These are phyloP conservation scores for Xylaria sp. DNA, from an alignment of 2,329 filamentous ascomycete genomes.

Conservation along the genomic window DNA sequence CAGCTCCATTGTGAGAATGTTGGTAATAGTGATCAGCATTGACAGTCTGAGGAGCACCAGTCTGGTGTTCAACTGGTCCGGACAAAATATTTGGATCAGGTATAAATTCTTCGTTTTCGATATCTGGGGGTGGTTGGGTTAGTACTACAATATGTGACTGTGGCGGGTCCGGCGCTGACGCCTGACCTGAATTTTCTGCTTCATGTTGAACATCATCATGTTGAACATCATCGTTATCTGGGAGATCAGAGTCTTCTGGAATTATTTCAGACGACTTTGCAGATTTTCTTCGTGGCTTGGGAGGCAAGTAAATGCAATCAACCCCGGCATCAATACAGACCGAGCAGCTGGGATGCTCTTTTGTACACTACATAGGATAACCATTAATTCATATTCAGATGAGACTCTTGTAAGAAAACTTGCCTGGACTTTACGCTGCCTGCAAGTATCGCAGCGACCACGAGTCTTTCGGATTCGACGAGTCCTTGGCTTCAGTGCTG, in stretches of 20 bases:
- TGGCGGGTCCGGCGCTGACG: slow-evolving; percentile 10
- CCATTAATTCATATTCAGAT: slow-evolving; percentile 8
- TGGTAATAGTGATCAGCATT: slow-evolving; percentile 42
- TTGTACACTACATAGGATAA: slow-evolving; percentile 48
- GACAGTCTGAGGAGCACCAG: slow-evolving; percentile 32
- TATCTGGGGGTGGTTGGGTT: slow-evolving; percentile 38
- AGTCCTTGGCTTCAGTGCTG: slow-evolving; percentile 40
- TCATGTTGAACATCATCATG: slow-evolving; percentile 30
- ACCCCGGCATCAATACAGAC: slow-evolving; percentile 45
- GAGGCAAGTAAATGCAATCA: slow-evolving; percentile 48
- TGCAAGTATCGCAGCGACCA: slow-evolving; percentile 52
- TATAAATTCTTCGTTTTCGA: slow-evolving; percentile 50
- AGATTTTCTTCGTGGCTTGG: slow-evolving; percentile 47
- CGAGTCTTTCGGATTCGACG: slow-evolving; percentile 47
- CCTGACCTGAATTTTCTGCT: slow-evolving; percentile 9
- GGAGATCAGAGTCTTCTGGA: slow-evolving; percentile 38
- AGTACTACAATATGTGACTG: slow-evolving; percentile 2
- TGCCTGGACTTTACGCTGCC: slow-evolving; percentile 46
- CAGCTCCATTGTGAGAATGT: slow-evolving; percentile 33
- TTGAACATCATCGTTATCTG: slow-evolving; percentile 34
- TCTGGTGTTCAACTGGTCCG: slow-evolving; percentile 42
- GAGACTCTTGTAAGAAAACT: slow-evolving; percentile 18
- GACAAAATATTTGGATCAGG: slow-evolving; percentile 51
- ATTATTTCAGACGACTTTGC: slow-evolving; percentile 41
- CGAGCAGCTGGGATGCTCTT: slow-evolving; percentile 51